These are phyloP conservation scores for Terfezia boudieri DNA, from an alignment of 495 filamentous ascomycete genomes.

Conservation along the genomic window DNA sequence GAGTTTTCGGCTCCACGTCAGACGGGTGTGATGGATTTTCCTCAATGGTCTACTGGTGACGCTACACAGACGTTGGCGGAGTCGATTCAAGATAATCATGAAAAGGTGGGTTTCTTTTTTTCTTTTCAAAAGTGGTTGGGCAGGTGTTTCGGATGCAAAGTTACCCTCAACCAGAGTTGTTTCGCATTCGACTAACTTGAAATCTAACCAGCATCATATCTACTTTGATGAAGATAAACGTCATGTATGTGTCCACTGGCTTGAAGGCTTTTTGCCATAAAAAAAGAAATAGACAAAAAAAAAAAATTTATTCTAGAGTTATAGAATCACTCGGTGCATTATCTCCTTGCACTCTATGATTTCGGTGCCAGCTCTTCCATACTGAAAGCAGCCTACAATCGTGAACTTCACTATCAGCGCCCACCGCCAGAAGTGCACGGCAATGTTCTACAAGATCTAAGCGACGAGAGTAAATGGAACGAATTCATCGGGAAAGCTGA, in stretches of 20 bases:
- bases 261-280: too few relatives aligned
- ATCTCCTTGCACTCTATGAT: constrained; percentile 50
- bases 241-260: too few relatives aligned
- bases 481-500: constrained; percentile 29
- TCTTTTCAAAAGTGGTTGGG: background rate
- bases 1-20: background rate
- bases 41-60: constrained; percentile 13
- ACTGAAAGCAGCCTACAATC: constrained; percentile 35
- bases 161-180: background rate
- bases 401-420: constrained; percentile 41
- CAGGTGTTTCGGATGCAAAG: too few relatives aligned
- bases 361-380: constrained; percentile 38
- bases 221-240: constrained; percentile 38
- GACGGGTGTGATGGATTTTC: background rate
- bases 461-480: constrained; percentile 28
- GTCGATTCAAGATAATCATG: constrained; percentile 51
- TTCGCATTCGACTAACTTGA: background rate
- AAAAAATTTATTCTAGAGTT: too few relatives aligned
- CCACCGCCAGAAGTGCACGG: constrained; percentile 22
- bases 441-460: constrained; percentile 28
- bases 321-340: constrained; percentile 43
- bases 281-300: too few relatives aligned
- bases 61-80: constrained; percentile 37
- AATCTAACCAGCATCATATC: constrained; percentile 40
- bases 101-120: constrained; percentile 7